These are phyloP conservation scores for Hanseniaspora thailandica DNA, from an alignment of 805 yeast species.

Conservation along the genomic window DNA sequence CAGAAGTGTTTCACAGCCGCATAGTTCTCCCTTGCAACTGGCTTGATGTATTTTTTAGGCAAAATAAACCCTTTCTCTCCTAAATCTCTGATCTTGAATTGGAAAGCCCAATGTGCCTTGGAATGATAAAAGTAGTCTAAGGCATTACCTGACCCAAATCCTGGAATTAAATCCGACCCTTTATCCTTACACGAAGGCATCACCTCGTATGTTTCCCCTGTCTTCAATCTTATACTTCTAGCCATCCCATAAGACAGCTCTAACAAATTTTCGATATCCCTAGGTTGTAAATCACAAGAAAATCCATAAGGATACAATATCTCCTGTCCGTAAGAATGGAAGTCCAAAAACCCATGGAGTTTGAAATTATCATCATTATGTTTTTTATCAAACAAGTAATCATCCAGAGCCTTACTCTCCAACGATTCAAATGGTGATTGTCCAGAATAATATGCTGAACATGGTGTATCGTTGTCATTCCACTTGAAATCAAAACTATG, in stretches of 20 bases:
- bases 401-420: conserved; percentile 43
- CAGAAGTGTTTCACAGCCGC: conserved; percentile 59
- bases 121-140: conserved; percentile 76
- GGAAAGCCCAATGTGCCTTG: conserved; percentile 75
- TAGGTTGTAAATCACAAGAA: conserved; percentile 59
- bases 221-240: conserved; percentile 52
- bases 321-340: conserved; percentile 79
- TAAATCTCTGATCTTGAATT: conserved; percentile 66
- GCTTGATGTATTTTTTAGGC: conserved; percentile 55
- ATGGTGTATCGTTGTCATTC: conserved; percentile 53
- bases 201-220: conserved; percentile 58
- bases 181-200: conserved; percentile 69
- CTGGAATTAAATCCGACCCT: conserved; percentile 61
- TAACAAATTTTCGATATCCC: conserved; percentile 68
- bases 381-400: conserved; percentile 34
- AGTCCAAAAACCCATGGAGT: conserved; percentile 65
- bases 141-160: conserved; percentile 67
- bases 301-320: conserved; percentile 73
- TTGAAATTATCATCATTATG: conserved; percentile 34
- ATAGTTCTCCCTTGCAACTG: conserved; percentile 67
- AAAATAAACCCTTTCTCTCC: conserved; percentile 75
- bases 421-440: conserved; percentile 56
- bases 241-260: conserved; percentile 74
- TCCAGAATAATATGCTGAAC: conserved; percentile 78
- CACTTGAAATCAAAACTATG: conserved; percentile 72